Percentiles rank a stretch among this genome's conserved stretches.
Conservation (phyloP, 164 flowering plant species). For the Nymphaea thermarum region DNA sequence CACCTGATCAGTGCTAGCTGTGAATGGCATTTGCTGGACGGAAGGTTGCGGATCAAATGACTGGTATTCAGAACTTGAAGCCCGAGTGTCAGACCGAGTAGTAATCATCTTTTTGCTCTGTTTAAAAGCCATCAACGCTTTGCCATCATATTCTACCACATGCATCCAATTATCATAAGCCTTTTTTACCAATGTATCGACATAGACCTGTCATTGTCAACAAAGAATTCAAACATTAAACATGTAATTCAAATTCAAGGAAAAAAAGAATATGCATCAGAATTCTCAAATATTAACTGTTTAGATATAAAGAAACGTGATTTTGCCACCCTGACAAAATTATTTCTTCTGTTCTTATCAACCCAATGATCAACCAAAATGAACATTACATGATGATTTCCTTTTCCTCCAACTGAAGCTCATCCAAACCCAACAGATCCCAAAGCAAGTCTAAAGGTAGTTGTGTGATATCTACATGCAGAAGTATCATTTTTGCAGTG, state of each 20-base stretch:
- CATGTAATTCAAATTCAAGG: not conserved
- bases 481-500: too few species aligned
- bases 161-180: constrained; percentile 96
- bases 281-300: too few species aligned
- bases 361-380: too few species aligned
- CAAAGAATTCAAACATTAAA: not conserved
- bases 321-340: too few species aligned
- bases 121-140: constrained; percentile 45
- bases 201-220: constrained; percentile 52
- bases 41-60: constrained; percentile 33
- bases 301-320: too few species aligned
- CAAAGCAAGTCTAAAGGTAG: not conserved
- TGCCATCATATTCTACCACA: constrained; percentile 89
- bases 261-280: not conserved
- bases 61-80: constrained; percentile 24
- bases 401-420: too few species aligned
- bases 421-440: too few species aligned
- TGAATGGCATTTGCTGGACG: constrained; percentile 36
- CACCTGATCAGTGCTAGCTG: constrained; percentile 30
- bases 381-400: too few species aligned
- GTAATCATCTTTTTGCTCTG: constrained; percentile 18
- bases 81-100: not conserved
- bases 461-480: not conserved
- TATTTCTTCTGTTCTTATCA: too few species aligned
- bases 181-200: constrained; percentile 79